Evolutionary conservation across 2,329 filamentous ascomycete species (phyloP).

Genomic region (Aureobasidium musti): DNA sequence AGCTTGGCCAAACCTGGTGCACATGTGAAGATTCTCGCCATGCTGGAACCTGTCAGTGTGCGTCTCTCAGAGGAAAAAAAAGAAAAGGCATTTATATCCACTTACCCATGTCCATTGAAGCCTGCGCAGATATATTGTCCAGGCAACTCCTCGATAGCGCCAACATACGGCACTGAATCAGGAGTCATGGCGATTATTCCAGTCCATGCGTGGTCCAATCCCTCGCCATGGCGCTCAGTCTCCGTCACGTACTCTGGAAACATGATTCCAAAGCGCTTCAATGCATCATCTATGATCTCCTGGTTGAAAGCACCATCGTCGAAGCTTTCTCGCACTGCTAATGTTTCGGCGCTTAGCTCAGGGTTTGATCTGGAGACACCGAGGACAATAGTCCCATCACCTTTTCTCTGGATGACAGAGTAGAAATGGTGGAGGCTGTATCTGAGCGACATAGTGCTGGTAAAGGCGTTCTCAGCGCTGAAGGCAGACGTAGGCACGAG

Average conservation of each 20-base stretch:
- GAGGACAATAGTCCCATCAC: slow-evolving; percentile 49
- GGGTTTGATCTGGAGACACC: slow-evolving; percentile 50
- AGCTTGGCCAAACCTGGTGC: slow-evolving; percentile 50
- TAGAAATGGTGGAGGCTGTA: slow-evolving; percentile 54
- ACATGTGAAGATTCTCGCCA: slow-evolving; percentile 52
- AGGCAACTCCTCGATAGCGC: slow-evolving; percentile 44
- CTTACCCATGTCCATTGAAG: slow-evolving; percentile 51
- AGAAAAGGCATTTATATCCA: neutral
- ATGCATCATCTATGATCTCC: slow-evolving; percentile 46
- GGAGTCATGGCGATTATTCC: slow-evolving; percentile 53
- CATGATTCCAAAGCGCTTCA: slow-evolving; percentile 42
- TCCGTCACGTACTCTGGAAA: slow-evolving; percentile 39
- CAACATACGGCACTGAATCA: slow-evolving; percentile 52
- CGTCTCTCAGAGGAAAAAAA: too few relatives aligned
- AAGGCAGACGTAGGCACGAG: slow-evolving; percentile 47
- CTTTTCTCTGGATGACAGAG: slow-evolving; percentile 51
- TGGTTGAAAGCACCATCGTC: slow-evolving; percentile 47
- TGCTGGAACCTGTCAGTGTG: slow-evolving; percentile 33
- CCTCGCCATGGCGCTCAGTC: slow-evolving; percentile 45
- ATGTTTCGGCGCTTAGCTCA: slow-evolving; percentile 33
- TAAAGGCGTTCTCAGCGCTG: slow-evolving; percentile 41
- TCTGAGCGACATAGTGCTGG: slow-evolving; percentile 50
- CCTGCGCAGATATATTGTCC: slow-evolving; percentile 55
- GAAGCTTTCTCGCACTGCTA: slow-evolving; percentile 39
- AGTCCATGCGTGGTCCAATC: slow-evolving; percentile 51